These are phyloP conservation scores for Pythium utonaiense DNA, from an alignment of 352 stramenopile genomes.

Conservation along the genomic window DNA sequence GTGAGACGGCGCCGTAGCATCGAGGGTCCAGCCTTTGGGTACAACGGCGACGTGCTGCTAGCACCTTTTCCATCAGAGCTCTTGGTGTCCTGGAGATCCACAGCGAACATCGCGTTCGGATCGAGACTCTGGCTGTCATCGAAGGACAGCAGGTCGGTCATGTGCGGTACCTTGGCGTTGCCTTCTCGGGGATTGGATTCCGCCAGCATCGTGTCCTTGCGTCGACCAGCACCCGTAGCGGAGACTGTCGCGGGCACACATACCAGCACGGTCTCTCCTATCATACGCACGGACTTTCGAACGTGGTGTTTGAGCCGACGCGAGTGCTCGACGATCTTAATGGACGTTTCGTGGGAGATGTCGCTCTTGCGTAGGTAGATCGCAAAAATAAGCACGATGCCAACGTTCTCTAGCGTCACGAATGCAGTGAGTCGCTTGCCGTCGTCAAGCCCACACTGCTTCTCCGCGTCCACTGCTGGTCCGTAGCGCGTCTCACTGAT, in stretches of 20 bases:
- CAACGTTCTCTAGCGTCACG: slow-evolving; percentile 48
- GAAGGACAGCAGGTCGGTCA: slow-evolving; percentile 5
- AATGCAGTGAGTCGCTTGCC: slow-evolving; percentile 35
- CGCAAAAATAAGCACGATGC: slow-evolving; percentile 41
- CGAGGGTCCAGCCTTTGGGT: background rate
- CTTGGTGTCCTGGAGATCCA: slow-evolving; percentile 25
- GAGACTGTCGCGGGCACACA: background rate
- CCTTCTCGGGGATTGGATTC: background rate
- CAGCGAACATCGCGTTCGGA: slow-evolving; percentile 30
- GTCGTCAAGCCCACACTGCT: slow-evolving; percentile 10
- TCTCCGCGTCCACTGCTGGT: slow-evolving; percentile 19
- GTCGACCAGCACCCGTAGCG: background rate
- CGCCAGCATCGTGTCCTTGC: background rate
- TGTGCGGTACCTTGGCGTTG: background rate
- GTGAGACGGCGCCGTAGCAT: slow-evolving; percentile 19
- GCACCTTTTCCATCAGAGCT: background rate
- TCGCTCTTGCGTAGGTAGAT: slow-evolving; percentile 53
- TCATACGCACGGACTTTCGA: slow-evolving; percentile 53
- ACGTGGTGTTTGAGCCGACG: slow-evolving; percentile 49
- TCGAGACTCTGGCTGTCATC: slow-evolving; percentile 7
- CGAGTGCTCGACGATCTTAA: slow-evolving; percentile 56
- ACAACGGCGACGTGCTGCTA: background rate
- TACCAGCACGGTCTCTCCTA: slow-evolving; percentile 52
- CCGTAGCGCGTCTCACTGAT: slow-evolving; percentile 40
- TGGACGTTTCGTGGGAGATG: slow-evolving; percentile 45